phyloP scores from a whole-genome alignment of 2,329 filamentous ascomycete genomes.

The Exserohilum turcica region DNA sequence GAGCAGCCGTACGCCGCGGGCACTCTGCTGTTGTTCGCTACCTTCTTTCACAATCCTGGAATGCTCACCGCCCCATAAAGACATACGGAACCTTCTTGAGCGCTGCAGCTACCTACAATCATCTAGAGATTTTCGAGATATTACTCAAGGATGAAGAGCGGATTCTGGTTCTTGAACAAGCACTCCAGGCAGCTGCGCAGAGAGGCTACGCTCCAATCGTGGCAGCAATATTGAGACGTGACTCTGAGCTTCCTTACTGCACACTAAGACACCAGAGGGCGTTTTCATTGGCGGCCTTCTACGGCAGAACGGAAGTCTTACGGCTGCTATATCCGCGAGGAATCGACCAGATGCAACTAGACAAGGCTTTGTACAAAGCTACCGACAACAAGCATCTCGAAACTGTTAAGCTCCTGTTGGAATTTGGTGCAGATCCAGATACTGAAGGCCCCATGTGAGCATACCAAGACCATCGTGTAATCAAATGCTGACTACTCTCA shows the following conservation, averaged over 20 bases:
- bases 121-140: constrained; percentile 23
- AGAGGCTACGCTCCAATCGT: constrained; percentile 24
- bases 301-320: constrained; percentile 24
- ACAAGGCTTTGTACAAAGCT: constrained; percentile 27
- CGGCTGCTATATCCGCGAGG: constrained; percentile 17
- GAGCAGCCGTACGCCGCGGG: constrained; percentile 23
- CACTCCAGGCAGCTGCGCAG: constrained; percentile 26
- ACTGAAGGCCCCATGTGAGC: constrained; percentile 27
- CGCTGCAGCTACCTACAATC: constrained; percentile 31
- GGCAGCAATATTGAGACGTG: constrained; percentile 21
- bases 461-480: background rate
- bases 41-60: constrained; percentile 26
- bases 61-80: constrained; percentile 19
- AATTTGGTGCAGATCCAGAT: constrained; percentile 25
- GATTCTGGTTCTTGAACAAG: constrained; percentile 25
- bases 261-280: constrained; percentile 24
- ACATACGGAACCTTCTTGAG: constrained; percentile 28
- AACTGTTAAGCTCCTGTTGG: constrained; percentile 27
- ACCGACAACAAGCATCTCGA: constrained; percentile 28
- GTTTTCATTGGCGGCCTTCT: constrained; percentile 25
- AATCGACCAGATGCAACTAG: constrained; percentile 17
- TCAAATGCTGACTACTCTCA: background rate
- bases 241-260: background rate
- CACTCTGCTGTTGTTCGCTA: constrained; percentile 25
- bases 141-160: constrained; percentile 24